Percentiles rank a stretch among this genome's conserved stretches.
phyloP scores from a whole-genome alignment of 2,329 filamentous ascomycete species.

The Chrysoporthe puriensis region DNA sequence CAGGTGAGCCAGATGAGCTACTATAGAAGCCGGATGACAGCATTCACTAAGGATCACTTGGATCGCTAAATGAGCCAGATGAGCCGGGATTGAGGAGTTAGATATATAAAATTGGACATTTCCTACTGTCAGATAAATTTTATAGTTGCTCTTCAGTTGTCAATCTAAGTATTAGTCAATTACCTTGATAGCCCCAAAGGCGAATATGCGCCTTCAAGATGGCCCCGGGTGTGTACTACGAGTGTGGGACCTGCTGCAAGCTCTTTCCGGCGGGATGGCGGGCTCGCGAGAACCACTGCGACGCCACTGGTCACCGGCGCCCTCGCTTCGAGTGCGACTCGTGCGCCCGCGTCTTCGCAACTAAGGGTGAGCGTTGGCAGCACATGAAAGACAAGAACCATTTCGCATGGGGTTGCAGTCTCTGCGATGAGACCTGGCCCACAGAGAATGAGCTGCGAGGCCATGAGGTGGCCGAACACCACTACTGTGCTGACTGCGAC shows the following conservation, averaged over 20 bases:
- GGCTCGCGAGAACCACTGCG: conserved; percentile 18
- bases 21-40: no score
- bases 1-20: no score
- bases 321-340: conserved; percentile 13
- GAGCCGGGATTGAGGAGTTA: no score
- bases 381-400: conserved; percentile 21
- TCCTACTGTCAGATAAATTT: no score
- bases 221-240: not conserved
- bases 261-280: conserved; percentile 15
- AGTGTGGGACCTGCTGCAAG: conserved; percentile 13
- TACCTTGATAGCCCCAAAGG: no score
- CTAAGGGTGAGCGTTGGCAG: conserved; percentile 9
- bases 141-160: no score
- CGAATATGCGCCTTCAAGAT: not conserved
- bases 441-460: not conserved
- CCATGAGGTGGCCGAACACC: conserved; percentile 22
- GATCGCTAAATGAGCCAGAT: no score
- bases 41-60: no score
- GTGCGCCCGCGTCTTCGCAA: conserved; percentile 9
- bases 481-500: conserved; percentile 24
- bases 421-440: conserved; percentile 18
- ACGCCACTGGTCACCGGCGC: conserved; percentile 9
- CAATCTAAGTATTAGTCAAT: no score
- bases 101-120: no score
- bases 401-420: conserved; percentile 12